phyloP scores from a whole-genome alignment of 345 rosid genomes.

The Eucalyptus leucophloia region DNA sequence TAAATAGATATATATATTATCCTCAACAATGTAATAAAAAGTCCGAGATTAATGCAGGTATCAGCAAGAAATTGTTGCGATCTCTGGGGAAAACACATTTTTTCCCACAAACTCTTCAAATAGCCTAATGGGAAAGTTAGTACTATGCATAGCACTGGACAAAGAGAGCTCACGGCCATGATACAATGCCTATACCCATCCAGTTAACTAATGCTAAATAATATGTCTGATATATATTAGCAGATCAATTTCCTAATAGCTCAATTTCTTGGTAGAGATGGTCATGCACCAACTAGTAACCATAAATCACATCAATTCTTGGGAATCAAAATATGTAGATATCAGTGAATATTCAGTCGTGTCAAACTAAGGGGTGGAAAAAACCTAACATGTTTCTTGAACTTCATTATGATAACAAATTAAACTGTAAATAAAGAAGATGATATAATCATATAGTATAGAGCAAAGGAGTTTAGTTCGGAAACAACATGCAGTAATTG shows the following conservation, averaged over 20 bases:
- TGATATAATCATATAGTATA: not conserved
- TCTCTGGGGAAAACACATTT: not conserved
- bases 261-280: not conserved
- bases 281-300: not conserved
- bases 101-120: not conserved
- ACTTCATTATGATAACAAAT: not conserved
- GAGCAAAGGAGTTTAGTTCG: not conserved
- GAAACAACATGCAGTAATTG: not conserved
- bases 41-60: not conserved
- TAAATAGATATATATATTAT: not conserved
- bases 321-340: not conserved
- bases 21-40: not conserved
- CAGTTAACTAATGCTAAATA: not conserved
- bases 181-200: not conserved
- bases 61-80: not conserved
- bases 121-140: not conserved
- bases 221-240: not conserved
- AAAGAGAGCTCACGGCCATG: not conserved
- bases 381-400: not conserved
- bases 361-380: not conserved
- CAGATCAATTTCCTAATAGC: not conserved
- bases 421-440: not conserved
- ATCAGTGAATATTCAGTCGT: not conserved
- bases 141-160: not conserved
- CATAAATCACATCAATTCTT: not conserved